Conservation (phyloP, 2,329 filamentous ascomycete species). For the Nemania sp. region DNA sequence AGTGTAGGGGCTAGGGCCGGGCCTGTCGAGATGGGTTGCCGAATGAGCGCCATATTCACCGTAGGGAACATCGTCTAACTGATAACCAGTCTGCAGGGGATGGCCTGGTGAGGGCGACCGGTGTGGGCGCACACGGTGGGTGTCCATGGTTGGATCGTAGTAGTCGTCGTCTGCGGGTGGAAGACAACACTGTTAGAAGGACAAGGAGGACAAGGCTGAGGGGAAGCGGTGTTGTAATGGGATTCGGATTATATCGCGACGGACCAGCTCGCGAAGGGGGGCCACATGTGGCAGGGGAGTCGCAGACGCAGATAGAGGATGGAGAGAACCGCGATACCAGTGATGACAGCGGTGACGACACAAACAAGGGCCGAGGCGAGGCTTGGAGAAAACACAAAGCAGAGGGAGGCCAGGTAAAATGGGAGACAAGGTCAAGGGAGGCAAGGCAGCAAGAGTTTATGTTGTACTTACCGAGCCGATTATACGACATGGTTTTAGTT, state of each 20-base stretch:
- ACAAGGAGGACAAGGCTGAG: too few relatives aligned
- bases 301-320: background rate
- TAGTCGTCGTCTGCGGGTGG: conserved; percentile 60
- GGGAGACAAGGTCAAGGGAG: conserved; percentile 1
- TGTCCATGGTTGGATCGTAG: conserved; percentile 64
- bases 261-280: background rate
- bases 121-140: conserved; percentile 50
- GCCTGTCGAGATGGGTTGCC: conserved; percentile 66
- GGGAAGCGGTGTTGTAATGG: background rate
- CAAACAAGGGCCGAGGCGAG: background rate
- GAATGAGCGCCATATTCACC: conserved; percentile 47
- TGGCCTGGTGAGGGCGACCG: conserved; percentile 79
- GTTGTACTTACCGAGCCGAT: conserved; percentile 68
- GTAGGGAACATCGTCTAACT: conserved; percentile 80
- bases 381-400: background rate
- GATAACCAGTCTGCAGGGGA: conserved; percentile 74
- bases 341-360: conserved; percentile 15
- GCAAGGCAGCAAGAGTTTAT: conserved; percentile 29
- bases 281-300: background rate
- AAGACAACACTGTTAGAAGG: conserved; percentile 13
- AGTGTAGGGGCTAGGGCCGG: conserved; percentile 61
- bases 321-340: background rate
- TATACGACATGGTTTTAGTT: conserved; percentile 67
- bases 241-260: background rate
- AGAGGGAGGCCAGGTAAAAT: conserved; percentile 21